These are phyloP conservation scores for Euphrasia confusa DNA, from an alignment of 257 asterid species.

Conservation along the genomic window DNA sequence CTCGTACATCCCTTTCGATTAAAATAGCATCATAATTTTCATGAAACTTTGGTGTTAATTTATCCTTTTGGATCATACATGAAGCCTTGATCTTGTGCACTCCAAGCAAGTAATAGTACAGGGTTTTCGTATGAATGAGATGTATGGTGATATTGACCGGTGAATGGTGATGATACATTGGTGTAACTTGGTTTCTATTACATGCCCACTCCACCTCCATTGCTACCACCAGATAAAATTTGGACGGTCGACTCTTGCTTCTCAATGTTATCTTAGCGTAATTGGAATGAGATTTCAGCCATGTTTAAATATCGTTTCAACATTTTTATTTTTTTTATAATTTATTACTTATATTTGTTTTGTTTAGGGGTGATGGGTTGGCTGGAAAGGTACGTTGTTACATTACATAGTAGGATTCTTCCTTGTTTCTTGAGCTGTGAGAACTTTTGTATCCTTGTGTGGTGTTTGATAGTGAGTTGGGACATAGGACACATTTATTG, in stretches of 20 bases:
- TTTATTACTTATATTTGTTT: not conserved
- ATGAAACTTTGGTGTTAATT: slow-evolving; percentile 18
- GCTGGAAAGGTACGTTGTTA: slow-evolving; percentile 27
- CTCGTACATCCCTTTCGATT: slow-evolving; percentile 12
- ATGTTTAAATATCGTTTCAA: not conserved
- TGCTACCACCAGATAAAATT: not conserved
- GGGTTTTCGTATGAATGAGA: not conserved
- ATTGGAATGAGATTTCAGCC: not conserved
- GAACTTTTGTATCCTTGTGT: slow-evolving; percentile 27
- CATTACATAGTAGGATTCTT: slow-evolving; percentile 22
- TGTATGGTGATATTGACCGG: not conserved
- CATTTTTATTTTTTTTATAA: not conserved
- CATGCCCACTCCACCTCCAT: too few species aligned
- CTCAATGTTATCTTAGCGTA: too few species aligned
- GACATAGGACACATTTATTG: slow-evolving; percentile 27
- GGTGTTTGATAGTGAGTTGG: slow-evolving; percentile 26
- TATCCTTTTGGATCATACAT: slow-evolving; percentile 2
- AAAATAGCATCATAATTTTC: slow-evolving; percentile 16
- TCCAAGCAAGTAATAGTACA: slow-evolving; percentile 20
- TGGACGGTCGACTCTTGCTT: not conserved
- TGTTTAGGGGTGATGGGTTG: slow-evolving; percentile 21
- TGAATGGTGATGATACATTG: not conserved
- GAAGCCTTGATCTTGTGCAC: slow-evolving; percentile 17
- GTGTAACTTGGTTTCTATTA: too few species aligned
- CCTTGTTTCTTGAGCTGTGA: slow-evolving; percentile 28